Percentiles rank a stretch among this genome's conserved stretches.
phyloP scores from a whole-genome alignment of 2,329 filamentous ascomycete species.

The Aspergillus sp. region DNA sequence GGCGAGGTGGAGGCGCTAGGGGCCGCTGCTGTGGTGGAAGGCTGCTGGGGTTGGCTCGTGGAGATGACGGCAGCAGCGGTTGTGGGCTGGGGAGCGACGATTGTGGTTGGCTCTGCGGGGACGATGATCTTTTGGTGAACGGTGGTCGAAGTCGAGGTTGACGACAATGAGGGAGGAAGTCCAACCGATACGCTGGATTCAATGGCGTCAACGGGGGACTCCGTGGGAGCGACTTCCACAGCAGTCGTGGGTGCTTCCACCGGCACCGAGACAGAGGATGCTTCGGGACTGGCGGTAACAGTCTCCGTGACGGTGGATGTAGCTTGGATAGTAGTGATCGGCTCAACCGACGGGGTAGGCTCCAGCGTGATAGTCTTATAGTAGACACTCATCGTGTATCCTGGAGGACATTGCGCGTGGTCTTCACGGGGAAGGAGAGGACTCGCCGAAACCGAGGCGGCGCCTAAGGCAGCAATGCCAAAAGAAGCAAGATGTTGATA shows the following conservation, averaged over 20 bases:
- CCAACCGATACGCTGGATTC: neutral
- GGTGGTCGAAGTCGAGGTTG: slow-evolving; percentile 1
- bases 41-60: neutral
- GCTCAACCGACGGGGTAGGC: slow-evolving; percentile 2
- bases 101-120: slow-evolving; percentile 1
- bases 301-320: slow-evolving; percentile 7
- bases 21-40: neutral
- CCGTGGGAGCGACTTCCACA: neutral
- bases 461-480: slow-evolving; percentile 22
- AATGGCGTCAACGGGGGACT: neutral
- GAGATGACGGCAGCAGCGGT: neutral
- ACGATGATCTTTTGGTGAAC: neutral
- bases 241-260: slow-evolving; percentile 6
- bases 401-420: slow-evolving; percentile 22
- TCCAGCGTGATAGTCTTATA: slow-evolving; percentile 25
- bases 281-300: slow-evolving; percentile 4
- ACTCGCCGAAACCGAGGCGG: slow-evolving; percentile 23
- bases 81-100: neutral
- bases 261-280: neutral
- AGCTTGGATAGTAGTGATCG: slow-evolving; percentile 13
- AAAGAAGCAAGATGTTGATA: slow-evolving; percentile 23
- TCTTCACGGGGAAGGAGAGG: slow-evolving; percentile 15
- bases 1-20: slow-evolving; percentile 8
- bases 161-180: slow-evolving; percentile 1
- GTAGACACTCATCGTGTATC: slow-evolving; percentile 25